Evolutionary conservation across 495 filamentous ascomycete genomes (phyloP), one percentile per base, ranked within the genome.

Genomic region (Hyaloscypha finlandica): DNA sequence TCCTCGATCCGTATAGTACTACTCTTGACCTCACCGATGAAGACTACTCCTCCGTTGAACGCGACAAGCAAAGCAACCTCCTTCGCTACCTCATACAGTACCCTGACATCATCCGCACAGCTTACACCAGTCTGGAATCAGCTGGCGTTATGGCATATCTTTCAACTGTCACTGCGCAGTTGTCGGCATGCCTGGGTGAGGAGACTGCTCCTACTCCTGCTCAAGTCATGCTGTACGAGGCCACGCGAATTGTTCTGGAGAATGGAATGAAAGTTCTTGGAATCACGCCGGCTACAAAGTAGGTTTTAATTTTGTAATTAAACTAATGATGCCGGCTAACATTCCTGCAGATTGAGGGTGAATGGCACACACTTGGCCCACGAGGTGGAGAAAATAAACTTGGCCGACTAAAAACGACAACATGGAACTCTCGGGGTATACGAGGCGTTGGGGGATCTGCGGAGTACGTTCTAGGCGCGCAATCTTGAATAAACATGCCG

Each of bases 111-210:
- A 79, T 88, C 35, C 68, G 85, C 52, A 84, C 86, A 63, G 88
- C 89, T 6, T 76, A 80, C 68, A 88, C 85, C 78, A 88, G 85
- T 16, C 80, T 86, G 55, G 88, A 91, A 76, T 87, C 89, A 20
- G 78, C 86, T 54, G 89, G 86, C 8, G 81, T 89, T 53, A 73
- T 89, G 30, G 77, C 80, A 57, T 89, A 88, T 74, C 81, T 89
- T 54, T 85, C 84, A 75, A 81, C 79, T 60, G 83, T 89, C 79
- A 86, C 81, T 8, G 83, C 85, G 67, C 80, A 82, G 66, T 73
- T 88, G 53, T 84, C 80, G 75, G 84, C 81, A 22, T 83, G 83
- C 70, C 84, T 86, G 65, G 85, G 86, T 30, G 69, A 75, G 58
- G 67, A 73, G 42, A 57, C 22, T 3, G 51, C 8, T 6, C n/a